These are phyloP conservation scores for Fusarium sambucinum DNA, from an alignment of 2,329 filamentous ascomycete species.

Conservation along the genomic window DNA sequence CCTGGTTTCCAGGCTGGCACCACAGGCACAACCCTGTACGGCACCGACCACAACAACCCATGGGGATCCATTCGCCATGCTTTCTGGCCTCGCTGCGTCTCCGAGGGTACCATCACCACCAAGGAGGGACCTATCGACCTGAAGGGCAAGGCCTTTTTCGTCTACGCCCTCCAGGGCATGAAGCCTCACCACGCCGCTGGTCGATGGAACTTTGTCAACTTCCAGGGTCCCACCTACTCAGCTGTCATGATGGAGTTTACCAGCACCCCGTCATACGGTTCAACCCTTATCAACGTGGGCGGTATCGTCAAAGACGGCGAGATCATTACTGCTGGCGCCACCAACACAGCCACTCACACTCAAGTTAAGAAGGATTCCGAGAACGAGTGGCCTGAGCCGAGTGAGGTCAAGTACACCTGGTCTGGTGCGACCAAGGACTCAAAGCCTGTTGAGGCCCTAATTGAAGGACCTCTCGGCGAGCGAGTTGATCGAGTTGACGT, in stretches of 20 bases:
- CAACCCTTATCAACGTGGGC: constrained; percentile 84
- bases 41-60: constrained; percentile 85
- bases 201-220: constrained; percentile 93
- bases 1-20: constrained; percentile 89
- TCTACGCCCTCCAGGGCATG: constrained; percentile 94
- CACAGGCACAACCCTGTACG: constrained; percentile 85
- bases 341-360: constrained; percentile 76
- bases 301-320: constrained; percentile 84
- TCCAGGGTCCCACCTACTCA: constrained; percentile 88
- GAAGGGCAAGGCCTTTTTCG: constrained; percentile 81
- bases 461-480: constrained; percentile 77
- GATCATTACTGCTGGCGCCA: constrained; percentile 78
- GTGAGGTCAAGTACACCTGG: constrained; percentile 81
- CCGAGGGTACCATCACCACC: constrained; percentile 87
- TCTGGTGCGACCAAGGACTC: constrained; percentile 81
- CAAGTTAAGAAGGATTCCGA: constrained; percentile 77
- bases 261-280: constrained; percentile 92
- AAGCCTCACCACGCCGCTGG: constrained; percentile 97
- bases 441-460: constrained; percentile 74
- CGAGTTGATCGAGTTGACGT: constrained; percentile 86
- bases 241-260: constrained; percentile 96
- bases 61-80: constrained; percentile 94
- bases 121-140: constrained; percentile 85
- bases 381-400: constrained; percentile 91
- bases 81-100: constrained; percentile 91